A percentile compares a stretch with the other conserved stretches of the same genome.
phyloP scores from a whole-genome alignment of 2,329 filamentous ascomycete genomes.

The Nectriaceae sp. region DNA sequence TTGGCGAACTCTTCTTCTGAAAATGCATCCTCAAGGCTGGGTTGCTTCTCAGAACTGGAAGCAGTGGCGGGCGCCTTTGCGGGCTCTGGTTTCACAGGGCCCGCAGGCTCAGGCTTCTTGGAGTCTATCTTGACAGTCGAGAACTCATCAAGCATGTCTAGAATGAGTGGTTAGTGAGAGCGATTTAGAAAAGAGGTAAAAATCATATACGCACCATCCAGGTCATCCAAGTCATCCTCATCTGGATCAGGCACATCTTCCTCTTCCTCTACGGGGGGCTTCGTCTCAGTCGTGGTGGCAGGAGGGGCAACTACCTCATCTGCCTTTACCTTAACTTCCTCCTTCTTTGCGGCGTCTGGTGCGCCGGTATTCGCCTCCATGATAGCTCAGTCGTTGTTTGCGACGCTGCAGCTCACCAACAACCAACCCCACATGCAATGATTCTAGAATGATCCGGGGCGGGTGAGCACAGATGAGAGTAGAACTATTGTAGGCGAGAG shows the following conservation, averaged over 20 bases:
- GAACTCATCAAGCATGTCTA: conserved; percentile 94
- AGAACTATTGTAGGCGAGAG: too few relatives aligned
- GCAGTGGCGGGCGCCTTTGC: conserved; percentile 34
- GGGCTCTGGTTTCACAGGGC: conserved; percentile 32
- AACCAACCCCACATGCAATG: conserved; percentile 13
- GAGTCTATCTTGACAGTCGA: conserved; percentile 58
- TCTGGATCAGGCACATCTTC: conserved; percentile 82
- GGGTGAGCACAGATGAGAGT: too few relatives aligned
- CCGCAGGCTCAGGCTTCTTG: conserved; percentile 25
- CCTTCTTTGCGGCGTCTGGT: conserved; percentile 14
- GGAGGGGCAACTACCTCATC: neutral
- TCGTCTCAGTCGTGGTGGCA: neutral
- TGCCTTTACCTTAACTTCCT: conserved; percentile 17
- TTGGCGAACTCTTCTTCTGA: conserved; percentile 80
- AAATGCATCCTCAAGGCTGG: conserved; percentile 42
- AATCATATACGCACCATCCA: conserved; percentile 67
- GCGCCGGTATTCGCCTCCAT: conserved; percentile 23
- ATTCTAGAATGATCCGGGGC: neutral
- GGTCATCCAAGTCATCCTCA: conserved; percentile 87
- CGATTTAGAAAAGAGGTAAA: neutral
- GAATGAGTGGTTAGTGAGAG: conserved; percentile 7
- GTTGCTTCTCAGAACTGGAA: conserved; percentile 21
- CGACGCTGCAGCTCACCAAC: neutral
- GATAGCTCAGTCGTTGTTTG: conserved; percentile 15
- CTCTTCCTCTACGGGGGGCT: conserved; percentile 18